Evolutionary conservation across 78 protist species (phyloP).

Genomic region (Acrasis kona): DNA sequence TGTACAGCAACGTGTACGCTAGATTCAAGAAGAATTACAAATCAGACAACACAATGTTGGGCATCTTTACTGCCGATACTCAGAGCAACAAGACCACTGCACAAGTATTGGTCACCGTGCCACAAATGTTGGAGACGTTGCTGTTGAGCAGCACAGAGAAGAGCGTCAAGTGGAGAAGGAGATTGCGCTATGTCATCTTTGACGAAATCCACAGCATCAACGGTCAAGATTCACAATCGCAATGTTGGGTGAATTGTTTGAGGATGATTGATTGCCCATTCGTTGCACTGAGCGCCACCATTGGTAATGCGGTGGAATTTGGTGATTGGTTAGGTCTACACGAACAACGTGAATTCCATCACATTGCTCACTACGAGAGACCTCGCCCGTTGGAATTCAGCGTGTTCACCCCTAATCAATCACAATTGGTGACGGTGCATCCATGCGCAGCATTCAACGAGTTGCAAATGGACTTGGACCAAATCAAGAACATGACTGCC

Average conservation of each 20-base stretch:
- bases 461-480: too few relatives aligned
- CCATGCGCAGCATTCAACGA: too few relatives aligned
- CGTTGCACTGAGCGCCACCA: constrained; percentile 84
- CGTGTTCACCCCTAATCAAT: too few relatives aligned
- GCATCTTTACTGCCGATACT: constrained; percentile 15
- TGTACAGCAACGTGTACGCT: constrained; percentile 23
- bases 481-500: too few relatives aligned
- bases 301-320: constrained; percentile 56
- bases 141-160: background rate
- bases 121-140: constrained; percentile 23
- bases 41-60: constrained; percentile 7
- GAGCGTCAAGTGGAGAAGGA: constrained; percentile 26
- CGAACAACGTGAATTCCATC: too few relatives aligned
- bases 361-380: too few relatives aligned
- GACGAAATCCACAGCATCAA: constrained; percentile 81
- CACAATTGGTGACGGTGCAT: too few relatives aligned
- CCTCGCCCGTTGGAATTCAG: too few relatives aligned
- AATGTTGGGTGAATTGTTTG: constrained; percentile 64
- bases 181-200: constrained; percentile 57
- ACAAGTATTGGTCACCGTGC: constrained; percentile 39
- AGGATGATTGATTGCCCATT: constrained; percentile 45
- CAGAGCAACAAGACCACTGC: background rate
- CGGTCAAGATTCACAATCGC: constrained; percentile 20
- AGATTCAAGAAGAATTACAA: constrained; percentile 12
- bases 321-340: constrained; percentile 56